Evolutionary conservation across 352 stramenopile genomes (phyloP), one percentile per base, ranked within the genome.

Genomic region (Globisporangium abappressorium): DNA sequence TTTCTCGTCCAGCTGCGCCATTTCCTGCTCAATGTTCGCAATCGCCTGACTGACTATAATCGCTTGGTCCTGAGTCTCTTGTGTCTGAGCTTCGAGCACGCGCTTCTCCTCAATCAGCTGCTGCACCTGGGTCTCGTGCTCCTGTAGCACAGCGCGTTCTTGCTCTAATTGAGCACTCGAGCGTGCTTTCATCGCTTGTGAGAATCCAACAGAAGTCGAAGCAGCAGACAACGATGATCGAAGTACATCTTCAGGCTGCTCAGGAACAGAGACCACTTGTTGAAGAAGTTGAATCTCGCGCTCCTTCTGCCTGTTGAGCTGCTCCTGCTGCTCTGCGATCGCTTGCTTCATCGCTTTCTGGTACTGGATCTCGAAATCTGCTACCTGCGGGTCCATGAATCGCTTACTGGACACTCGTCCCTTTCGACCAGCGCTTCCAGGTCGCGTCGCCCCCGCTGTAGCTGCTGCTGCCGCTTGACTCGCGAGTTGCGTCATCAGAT

Each of bases 301-400:
- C 24, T 74, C 72, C 34, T 76, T 73, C 36, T 89, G 77, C 68
- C 73, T 66, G 24, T 57, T 70, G 6, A 87, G 33, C 28, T 82
- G 62, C 9, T 63, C 53, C 47, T 85, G 74, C 53, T 94, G 75
- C 49, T 90, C 83, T 1, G 73, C 68, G 33, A 74, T 72, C 4
- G 84, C 82, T 62, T 88, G 81, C 47, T 83, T 80, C 57, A 77
- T 68, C 1, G 73, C 76, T 14, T 79, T 78, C 47, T 92, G 70
- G 49, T 91, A 94, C 66, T 89, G 82, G 24, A 74, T 64, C 18
- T 90, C 79, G 75, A 92, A 92, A n/a, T 75, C 75, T 24, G 65
- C 70, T 22, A 66, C 77, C 41, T 73, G 66, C 56, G 61, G 64
- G 47, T 79, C 70, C 26, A 59, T 18, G n/a, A 63, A 60, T 14